Evolutionary conservation across 2,329 filamentous ascomycete species (phyloP).

Genomic region (Monilinia fructigena): DNA sequence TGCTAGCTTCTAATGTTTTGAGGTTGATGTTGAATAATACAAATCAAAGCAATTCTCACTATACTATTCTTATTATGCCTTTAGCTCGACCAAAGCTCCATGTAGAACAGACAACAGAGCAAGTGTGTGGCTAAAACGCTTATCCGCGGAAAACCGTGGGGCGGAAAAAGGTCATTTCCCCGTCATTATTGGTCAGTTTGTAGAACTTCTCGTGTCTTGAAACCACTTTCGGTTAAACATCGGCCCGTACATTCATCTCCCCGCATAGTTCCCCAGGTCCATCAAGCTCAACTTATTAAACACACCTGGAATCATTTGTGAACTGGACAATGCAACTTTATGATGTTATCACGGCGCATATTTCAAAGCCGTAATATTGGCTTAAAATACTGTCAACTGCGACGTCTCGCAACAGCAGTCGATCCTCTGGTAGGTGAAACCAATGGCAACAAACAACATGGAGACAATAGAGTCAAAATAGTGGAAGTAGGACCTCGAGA

Average conservation of each 20-base stretch:
- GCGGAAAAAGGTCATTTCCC: not conserved
- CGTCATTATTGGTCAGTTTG: not conserved
- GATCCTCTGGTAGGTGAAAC: slow-evolving; percentile 24
- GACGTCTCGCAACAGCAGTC: slow-evolving; percentile 31
- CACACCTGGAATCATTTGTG: not conserved
- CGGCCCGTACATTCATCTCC: slow-evolving; percentile 2
- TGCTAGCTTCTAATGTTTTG: not conserved
- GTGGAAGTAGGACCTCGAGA: slow-evolving; percentile 84
- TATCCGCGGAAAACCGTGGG: slow-evolving; percentile 1
- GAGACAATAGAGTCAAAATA: slow-evolving; percentile 52
- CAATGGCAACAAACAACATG: slow-evolving; percentile 29
- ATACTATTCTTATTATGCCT: too few species aligned
- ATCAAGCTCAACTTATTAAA: slow-evolving; percentile 2
- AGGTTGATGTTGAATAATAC: not conserved
- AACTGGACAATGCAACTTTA: slow-evolving; percentile 16
- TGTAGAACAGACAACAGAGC: too few species aligned
- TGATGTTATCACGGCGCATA: slow-evolving; percentile 18
- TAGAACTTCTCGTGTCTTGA: too few species aligned
- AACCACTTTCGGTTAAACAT: not conserved
- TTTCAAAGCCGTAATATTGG: slow-evolving; percentile 12
- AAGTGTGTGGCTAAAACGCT: not conserved
- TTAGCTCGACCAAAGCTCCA: too few species aligned
- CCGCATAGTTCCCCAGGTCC: slow-evolving; percentile 18
- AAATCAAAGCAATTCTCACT: too few species aligned
- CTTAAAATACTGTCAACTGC: slow-evolving; percentile 25